Evolutionary conservation across 2,329 filamentous ascomycete genomes (phyloP).

Genomic region (Parastagonospora nodorum): DNA sequence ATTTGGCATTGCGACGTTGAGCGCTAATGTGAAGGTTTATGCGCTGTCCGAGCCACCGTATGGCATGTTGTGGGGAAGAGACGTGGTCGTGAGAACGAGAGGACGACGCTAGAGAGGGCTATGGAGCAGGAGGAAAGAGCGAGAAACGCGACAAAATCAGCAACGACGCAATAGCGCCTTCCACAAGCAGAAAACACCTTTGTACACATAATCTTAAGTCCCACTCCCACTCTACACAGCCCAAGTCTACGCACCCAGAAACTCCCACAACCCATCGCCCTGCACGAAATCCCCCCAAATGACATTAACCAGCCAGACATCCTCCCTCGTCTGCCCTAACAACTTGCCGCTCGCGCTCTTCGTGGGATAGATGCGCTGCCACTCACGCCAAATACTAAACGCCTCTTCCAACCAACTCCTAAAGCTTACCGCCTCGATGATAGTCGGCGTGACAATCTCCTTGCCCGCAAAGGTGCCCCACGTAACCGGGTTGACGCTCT

Average conservation of each 20-base stretch:
- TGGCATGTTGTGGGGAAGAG: too few relatives aligned
- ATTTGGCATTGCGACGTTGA: too few relatives aligned
- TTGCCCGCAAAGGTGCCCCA: conserved; percentile 96
- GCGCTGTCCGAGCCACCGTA: too few relatives aligned
- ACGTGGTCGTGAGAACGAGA: too few relatives aligned
- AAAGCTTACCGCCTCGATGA: conserved; percentile 95
- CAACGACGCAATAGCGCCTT: too few relatives aligned
- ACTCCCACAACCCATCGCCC: conserved; percentile 71
- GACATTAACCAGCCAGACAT: conserved; percentile 88
- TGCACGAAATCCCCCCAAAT: conserved; percentile 82
- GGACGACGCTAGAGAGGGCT: too few relatives aligned
- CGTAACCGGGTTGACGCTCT: conserved; percentile 87
- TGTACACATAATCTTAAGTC: neutral
- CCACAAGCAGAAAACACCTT: too few relatives aligned
- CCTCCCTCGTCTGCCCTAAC: conserved; percentile 68
- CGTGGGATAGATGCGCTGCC: conserved; percentile 84
- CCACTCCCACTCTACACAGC: neutral
- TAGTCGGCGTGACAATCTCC: conserved; percentile 94
- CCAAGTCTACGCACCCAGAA: conserved; percentile 51
- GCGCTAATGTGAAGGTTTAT: too few relatives aligned
- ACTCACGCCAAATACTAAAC: conserved; percentile 93
- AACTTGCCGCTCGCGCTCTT: conserved; percentile 73
- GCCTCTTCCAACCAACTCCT: conserved; percentile 94
- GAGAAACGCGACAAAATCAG: too few relatives aligned
- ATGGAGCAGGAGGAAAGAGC: too few relatives aligned